These are phyloP conservation scores for Penicillium frequentans DNA, from an alignment of 2,329 filamentous ascomycete species.

Conservation along the genomic window DNA sequence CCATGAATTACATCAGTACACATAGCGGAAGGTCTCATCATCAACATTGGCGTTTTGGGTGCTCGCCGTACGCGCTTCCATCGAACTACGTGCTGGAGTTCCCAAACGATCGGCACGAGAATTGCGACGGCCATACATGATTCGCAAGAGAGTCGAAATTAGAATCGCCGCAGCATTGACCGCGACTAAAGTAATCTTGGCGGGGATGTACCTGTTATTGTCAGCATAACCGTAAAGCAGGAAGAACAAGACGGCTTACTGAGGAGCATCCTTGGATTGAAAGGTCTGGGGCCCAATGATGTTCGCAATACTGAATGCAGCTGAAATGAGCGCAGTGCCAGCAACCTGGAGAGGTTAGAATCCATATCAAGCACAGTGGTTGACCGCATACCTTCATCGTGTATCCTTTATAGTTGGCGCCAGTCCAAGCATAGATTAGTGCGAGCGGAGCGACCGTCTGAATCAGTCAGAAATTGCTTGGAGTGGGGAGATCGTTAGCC, in stretches of 20 bases:
- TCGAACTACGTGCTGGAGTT: constrained; percentile 19
- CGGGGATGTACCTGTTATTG: constrained; percentile 28
- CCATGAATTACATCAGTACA: constrained; percentile 5
- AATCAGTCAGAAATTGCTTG: neutral
- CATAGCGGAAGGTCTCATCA: constrained; percentile 28
- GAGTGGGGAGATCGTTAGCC: neutral
- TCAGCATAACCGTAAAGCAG: neutral
- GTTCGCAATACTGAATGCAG: constrained; percentile 42
- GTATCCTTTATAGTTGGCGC: constrained; percentile 50
- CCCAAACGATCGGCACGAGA: constrained; percentile 19
- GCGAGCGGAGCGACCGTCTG: constrained; percentile 44
- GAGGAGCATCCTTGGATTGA: constrained; percentile 43
- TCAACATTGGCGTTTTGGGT: constrained; percentile 11
- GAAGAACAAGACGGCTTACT: constrained; percentile 18
- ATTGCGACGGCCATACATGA: constrained; percentile 30
- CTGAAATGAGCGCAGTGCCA: constrained; percentile 44
- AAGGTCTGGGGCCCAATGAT: constrained; percentile 46
- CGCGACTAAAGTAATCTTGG: constrained; percentile 41
- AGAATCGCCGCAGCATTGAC: constrained; percentile 31
- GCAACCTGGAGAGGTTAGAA: constrained; percentile 40
- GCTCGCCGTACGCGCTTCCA: constrained; percentile 19
- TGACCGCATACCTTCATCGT: constrained; percentile 35
- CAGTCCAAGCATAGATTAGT: constrained; percentile 46
- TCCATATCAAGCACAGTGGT: neutral
- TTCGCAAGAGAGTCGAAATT: constrained; percentile 23